Evolutionary conservation across 2,329 filamentous ascomycete genomes (phyloP).

Genomic region (Cercospora citrullina): DNA sequence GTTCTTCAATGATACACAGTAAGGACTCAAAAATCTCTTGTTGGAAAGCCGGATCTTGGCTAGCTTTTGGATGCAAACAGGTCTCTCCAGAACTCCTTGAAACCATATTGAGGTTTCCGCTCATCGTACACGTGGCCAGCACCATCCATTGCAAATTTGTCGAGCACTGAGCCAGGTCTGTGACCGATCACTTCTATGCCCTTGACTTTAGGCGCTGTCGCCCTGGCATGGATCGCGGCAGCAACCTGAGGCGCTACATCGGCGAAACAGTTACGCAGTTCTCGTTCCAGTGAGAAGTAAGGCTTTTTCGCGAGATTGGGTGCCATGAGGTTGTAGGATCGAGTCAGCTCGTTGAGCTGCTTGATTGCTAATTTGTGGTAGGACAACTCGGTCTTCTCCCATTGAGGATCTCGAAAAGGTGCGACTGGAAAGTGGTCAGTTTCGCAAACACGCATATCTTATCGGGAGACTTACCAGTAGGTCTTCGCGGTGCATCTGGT

Average conservation of each 20-base stretch:
- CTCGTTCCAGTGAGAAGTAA: constrained; percentile 80
- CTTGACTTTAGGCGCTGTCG: constrained; percentile 50
- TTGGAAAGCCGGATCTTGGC: background rate
- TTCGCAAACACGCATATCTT: background rate
- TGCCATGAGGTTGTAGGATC: constrained; percentile 93
- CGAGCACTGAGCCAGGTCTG: constrained; percentile 58
- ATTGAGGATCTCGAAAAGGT: constrained; percentile 74
- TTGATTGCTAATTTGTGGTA: constrained; percentile 77
- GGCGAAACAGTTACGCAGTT: constrained; percentile 77
- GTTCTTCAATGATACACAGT: background rate
- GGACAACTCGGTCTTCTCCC: constrained; percentile 69
- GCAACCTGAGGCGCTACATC: constrained; percentile 79
- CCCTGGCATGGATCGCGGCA: constrained; percentile 69
- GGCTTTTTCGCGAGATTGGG: constrained; percentile 90
- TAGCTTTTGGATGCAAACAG: constrained; percentile 53
- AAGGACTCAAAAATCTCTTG: background rate
- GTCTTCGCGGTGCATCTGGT: constrained; percentile 28
- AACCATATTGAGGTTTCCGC: constrained; percentile 73
- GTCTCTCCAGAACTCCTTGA: constrained; percentile 88
- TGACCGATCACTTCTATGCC: constrained; percentile 45
- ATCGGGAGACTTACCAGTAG: constrained; percentile 11
- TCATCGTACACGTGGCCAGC: constrained; percentile 71
- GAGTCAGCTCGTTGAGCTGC: constrained; percentile 74
- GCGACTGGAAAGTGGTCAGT: constrained; percentile 22
- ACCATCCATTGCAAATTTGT: constrained; percentile 56